These are phyloP conservation scores for Gloeostereum incarnatum DNA, from an alignment of 768 basidiomycete species.

Conservation along the genomic window DNA sequence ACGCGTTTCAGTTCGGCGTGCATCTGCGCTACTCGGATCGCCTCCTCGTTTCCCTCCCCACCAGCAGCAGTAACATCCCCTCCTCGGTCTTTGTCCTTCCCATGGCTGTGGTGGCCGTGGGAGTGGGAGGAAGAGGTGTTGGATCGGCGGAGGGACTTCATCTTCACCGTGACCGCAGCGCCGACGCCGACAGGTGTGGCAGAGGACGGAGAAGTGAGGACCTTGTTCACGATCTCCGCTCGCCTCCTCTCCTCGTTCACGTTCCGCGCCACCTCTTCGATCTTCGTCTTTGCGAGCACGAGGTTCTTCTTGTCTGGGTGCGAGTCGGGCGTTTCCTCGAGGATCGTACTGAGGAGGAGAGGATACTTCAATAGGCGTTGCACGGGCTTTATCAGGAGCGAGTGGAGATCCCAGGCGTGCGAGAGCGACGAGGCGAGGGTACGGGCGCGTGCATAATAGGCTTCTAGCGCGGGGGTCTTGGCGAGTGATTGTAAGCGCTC, in stretches of 20 bases:
- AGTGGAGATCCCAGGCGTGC: conserved; percentile 88
- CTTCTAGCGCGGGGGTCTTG: conserved; percentile 46
- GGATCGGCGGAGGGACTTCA: conserved; percentile 38
- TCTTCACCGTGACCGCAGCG: conserved; percentile 49
- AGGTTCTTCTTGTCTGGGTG: conserved; percentile 61
- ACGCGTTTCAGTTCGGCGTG: conserved; percentile 48
- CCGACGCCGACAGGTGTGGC: conserved; percentile 38
- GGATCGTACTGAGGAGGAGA: conserved; percentile 69
- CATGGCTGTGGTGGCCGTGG: no score
- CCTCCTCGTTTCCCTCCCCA: conserved; percentile 25
- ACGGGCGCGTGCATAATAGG: conserved; percentile 61
- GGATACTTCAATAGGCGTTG: conserved; percentile 94
- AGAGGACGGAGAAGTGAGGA: conserved; percentile 37
- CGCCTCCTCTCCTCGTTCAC: conserved; percentile 75
- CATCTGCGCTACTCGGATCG: conserved; percentile 42
- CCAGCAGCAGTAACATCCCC: conserved; percentile 8
- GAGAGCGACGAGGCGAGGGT: conserved; percentile 61
- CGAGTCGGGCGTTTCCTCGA: conserved; percentile 61
- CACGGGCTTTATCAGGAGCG: conserved; percentile 94
- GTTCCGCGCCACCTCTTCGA: conserved; percentile 66
- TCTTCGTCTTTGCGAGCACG: conserved; percentile 38
- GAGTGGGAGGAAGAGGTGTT: no score
- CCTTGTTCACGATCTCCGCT: conserved; percentile 72
- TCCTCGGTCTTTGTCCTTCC: conserved; percentile 22
- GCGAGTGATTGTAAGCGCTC: conserved; percentile 46